These are phyloP conservation scores for Lepidopterella palustris DNA, from an alignment of 495 filamentous ascomycete species.

Conservation along the genomic window DNA sequence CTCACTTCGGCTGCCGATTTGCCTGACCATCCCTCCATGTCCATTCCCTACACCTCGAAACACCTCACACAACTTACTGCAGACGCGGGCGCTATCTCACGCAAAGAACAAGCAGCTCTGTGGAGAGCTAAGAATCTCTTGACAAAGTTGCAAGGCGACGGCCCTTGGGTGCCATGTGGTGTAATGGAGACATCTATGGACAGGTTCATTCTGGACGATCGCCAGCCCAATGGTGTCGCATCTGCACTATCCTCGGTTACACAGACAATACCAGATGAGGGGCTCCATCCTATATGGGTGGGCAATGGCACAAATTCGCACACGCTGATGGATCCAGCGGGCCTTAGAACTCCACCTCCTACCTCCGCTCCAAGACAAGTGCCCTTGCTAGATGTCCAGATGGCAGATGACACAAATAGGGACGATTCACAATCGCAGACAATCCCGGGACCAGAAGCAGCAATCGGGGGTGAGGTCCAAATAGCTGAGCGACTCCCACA, in stretches of 20 bases:
- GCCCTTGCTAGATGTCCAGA: neutral
- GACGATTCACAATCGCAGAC: neutral
- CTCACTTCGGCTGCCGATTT: slow-evolving; percentile 82
- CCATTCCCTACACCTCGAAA: slow-evolving; percentile 71
- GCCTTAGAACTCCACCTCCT: slow-evolving; percentile 4
- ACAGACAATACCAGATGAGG: neutral
- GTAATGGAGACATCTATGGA: slow-evolving; percentile 52
- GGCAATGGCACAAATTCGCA: neutral
- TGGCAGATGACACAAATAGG: neutral
- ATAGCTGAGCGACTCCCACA: neutral
- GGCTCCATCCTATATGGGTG: neutral
- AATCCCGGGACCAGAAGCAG: neutral
- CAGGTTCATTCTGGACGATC: slow-evolving; percentile 41
- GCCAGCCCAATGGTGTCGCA: neutral
- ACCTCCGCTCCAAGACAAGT: neutral
- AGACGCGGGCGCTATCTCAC: slow-evolving; percentile 62
- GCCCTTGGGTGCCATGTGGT: slow-evolving; percentile 69
- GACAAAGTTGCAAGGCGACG: slow-evolving; percentile 71
- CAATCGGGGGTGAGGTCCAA: neutral
- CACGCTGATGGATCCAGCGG: neutral
- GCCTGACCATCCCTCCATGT: slow-evolving; percentile 73
- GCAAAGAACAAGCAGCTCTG: slow-evolving; percentile 66
- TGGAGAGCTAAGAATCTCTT: slow-evolving; percentile 74
- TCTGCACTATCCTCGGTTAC: neutral
- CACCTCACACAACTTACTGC: slow-evolving; percentile 72